Evolutionary conservation across 345 rosid genomes (phyloP), one percentile per base, ranked within the genome.

Genomic region (Punica granatum): DNA sequence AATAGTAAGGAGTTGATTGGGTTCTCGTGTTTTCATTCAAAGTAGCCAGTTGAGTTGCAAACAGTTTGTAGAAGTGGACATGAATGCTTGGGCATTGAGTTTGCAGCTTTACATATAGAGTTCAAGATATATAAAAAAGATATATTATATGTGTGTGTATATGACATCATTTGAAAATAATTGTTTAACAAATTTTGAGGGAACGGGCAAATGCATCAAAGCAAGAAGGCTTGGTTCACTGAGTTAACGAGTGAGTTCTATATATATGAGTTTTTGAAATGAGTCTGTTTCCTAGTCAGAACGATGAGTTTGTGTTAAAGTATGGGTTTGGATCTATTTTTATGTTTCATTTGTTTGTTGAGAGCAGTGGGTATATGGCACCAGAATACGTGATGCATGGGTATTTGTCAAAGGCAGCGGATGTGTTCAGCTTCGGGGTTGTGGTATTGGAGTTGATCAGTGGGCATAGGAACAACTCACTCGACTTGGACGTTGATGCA

Each of bases 371-470:
- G 26, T 95, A 95, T 67, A 92, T 95, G 99, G 98, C 99, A 3
- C 99, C 99, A 2, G 98, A 95, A 75, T 95, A 95, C 4, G 80
- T 90, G 64, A 90, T 90, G 98, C 86, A 85, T 4, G 91, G 98
- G 33, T 81, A 65, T 74, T 74, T 95, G 62, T 88, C 99, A 0
- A 88, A 75, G 69, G 89, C 89, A 71, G 99, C 91, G 41, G 98
- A 95, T 65, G 90, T 95, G 37, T 95, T 86, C 74, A 95, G 99
- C 90, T 95, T 92, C 3, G 99, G 99, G 18, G 99, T 95, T 79
- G 63, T 95, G 80, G 83, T 95, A 54, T 69, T 95, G 26, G 99
- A 95, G 85, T 74, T 95, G 71, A 75, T 92, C 72, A 87, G 96
- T 68, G 96, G 92, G 51, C 90, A 86, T 71, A 88, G 75, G 75